Evolutionary conservation across 1,284 basidiomycete genomes (phyloP), one percentile per base, ranked within the genome.

Genomic region (Ceratobasidium sp.): DNA sequence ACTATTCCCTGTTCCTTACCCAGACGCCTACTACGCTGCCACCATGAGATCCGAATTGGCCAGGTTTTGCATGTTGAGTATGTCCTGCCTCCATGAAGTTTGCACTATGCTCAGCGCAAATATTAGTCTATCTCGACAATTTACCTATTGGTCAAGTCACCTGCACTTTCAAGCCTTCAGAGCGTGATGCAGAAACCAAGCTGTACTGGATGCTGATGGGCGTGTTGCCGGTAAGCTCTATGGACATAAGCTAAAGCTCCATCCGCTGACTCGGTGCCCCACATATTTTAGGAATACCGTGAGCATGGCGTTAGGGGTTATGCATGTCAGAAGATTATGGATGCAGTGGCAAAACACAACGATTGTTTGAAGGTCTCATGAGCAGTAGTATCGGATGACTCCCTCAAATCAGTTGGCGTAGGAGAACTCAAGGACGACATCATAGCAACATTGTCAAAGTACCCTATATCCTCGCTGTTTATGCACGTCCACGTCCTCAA

Each of bases 401-500:
- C 65, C 2, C 24, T 16, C 34, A 27, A 34, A 16, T 16, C 49
- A 22, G 22, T 22, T n/a, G 27, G 22, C 9, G 22, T n/a, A 53
- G 27, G 11, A 16, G 27, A 53, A 53, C 22, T n/a, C n/a, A 29
- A 53, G n/a, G 27, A n/a, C 27, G 64, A 69, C 29, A 37, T 39
- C 3, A 37, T 69, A 14, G n/a, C 24, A 11, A 14, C 29, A 37
- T 34, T 69, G 5, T 69, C 66, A 11, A 27, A n/a, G 41, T 51
- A 56, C 27, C 66, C 66, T 11, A 69, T 69, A 34, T 56, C 66
- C 16, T 58, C 66, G 49, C 22, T 58, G 16, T 69, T 69, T n/a
- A 69, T 69, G 66, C 66, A 69, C 27, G 66, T 69, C 16, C 24
- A 69, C 22, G 66, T 69, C 24, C 66, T 69, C 24, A 69, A 69